phyloP scores from a whole-genome alignment of 2,329 filamentous ascomycete species.

The Alternaria consortialis region DNA sequence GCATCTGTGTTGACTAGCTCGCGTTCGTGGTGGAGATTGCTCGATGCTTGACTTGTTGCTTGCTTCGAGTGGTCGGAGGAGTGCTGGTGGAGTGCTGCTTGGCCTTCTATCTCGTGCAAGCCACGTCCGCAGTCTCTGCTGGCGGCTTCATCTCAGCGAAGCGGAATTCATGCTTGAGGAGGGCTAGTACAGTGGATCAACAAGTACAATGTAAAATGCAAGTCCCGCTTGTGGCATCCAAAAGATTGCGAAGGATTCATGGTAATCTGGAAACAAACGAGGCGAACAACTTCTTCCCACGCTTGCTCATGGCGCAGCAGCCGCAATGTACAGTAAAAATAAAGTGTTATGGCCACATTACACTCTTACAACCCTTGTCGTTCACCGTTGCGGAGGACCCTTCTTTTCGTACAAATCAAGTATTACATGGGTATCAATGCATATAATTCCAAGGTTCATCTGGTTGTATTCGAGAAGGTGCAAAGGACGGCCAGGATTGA shows the following conservation, averaged over 20 bases:
- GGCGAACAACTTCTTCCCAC: background rate
- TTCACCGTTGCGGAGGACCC: constrained; percentile 11
- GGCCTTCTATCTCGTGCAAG: constrained; percentile 21
- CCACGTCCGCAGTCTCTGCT: constrained; percentile 9
- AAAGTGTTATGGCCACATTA: background rate
- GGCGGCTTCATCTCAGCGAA: constrained; percentile 18
- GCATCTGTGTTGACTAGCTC: constrained; percentile 23
- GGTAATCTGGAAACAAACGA: constrained; percentile 1
- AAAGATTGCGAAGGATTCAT: constrained; percentile 8
- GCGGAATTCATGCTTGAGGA: constrained; percentile 17
- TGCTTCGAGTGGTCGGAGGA: constrained; percentile 24
- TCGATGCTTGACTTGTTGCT: constrained; percentile 15
- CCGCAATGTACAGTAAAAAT: background rate
- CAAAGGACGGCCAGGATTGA: constrained; percentile 10
- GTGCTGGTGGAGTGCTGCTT: constrained; percentile 24
- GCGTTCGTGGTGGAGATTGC: constrained; percentile 31
- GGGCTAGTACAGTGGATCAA: constrained; percentile 21
- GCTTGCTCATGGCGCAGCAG: background rate
- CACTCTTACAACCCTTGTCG: background rate
- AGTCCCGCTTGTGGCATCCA: constrained; percentile 7
- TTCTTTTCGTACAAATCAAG: background rate
- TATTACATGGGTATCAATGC: constrained; percentile 8
- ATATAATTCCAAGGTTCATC: constrained; percentile 18
- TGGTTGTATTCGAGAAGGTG: constrained; percentile 28
- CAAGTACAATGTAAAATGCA: constrained; percentile 4